Evolutionary conservation across 2,329 filamentous ascomycete genomes (phyloP), one percentile per base, ranked within the genome.

Genomic region (Dothidotthia symphoricarpi): DNA sequence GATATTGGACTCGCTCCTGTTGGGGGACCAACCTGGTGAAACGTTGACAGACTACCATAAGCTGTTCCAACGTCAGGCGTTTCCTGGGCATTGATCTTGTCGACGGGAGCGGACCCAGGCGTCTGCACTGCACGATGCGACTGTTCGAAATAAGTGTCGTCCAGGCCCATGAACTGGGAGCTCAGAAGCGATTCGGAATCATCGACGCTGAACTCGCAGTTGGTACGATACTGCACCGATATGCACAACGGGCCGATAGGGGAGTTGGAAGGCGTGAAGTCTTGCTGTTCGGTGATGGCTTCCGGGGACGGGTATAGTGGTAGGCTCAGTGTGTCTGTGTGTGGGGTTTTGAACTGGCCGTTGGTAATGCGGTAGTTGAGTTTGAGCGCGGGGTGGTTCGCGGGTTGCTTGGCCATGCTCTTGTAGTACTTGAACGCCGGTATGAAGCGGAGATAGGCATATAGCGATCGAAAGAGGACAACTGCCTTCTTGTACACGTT

Each of bases 401-500:
- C 70, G 36, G 82, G 80, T 48, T 81, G 78, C 67, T 90, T 91
- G 14, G 81, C 78, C 47, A 86, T 75, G 34, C 80, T 82, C 56
- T 86, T 84, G 58, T 85, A 82, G 58, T 95, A 85, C 69, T 85
- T 94, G 83, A 86, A 95, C 16, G 86, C 82, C 2, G 93, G 93
- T 45, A 95, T 72, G 45, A 96, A 78, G 55, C 87, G 85, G 27
- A 88, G 81, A 37, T 86, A 86, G 33, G 87, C 81, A 65, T 87
- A 95, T 30, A 98, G 76, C 2, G 89, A 89, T 43, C 93, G 81
- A 69, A 97, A 96, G 55, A 96, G 82, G 51, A 97, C 86, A 49
- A 98, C 95, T 55, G 87, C 88, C 70, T 95, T 93, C 71, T 98
- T 98, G 76, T 98, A 98, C 41, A 95, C 83, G 35, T 88, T 91